Percentiles rank a stretch among this genome's conserved stretches.
Evolutionary conservation across 768 basidiomycete genomes (phyloP).

Genomic region (Multifurca ochricompacta): DNA sequence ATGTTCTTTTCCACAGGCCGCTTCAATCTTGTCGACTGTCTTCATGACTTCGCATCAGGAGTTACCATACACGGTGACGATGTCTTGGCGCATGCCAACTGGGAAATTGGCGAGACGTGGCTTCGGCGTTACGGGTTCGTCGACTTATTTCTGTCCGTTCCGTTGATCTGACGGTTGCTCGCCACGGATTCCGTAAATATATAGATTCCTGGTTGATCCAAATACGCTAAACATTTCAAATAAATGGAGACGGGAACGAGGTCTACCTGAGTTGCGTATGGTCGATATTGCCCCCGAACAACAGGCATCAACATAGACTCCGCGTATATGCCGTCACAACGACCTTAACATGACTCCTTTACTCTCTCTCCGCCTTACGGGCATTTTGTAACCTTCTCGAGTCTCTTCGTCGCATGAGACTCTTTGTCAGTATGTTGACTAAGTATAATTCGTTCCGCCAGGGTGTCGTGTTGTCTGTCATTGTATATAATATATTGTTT

Average conservation of each 20-base stretch:
- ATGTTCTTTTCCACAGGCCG: slow-evolving; percentile 42
- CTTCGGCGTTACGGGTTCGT: slow-evolving; percentile 74
- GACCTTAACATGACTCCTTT: background rate
- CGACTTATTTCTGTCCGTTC: background rate
- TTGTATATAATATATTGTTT: no score
- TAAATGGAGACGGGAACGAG: slow-evolving; percentile 82
- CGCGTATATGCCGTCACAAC: background rate
- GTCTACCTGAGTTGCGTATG: slow-evolving; percentile 61
- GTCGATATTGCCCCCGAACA: slow-evolving; percentile 38
- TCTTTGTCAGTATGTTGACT: background rate
- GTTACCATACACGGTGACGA: slow-evolving; percentile 85
- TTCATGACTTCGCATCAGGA: slow-evolving; percentile 61
- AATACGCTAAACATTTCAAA: slow-evolving; percentile 65
- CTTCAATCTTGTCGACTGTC: slow-evolving; percentile 72
- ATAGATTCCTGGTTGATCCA: slow-evolving; percentile 73
- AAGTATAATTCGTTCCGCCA: slow-evolving; percentile 3
- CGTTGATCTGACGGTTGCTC: background rate
- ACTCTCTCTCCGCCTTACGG: background rate
- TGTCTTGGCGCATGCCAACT: slow-evolving; percentile 79
- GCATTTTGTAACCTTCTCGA: background rate
- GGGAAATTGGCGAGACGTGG: slow-evolving; percentile 85
- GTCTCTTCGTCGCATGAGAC: background rate
- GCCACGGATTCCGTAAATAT: background rate
- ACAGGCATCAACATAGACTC: slow-evolving; percentile 6
- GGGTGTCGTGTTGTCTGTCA: slow-evolving; percentile 1